A percentile compares a stretch with the other conserved stretches of the same genome.
These are phyloP conservation scores for Daldinia concentrica DNA, from an alignment of 495 filamentous ascomycete genomes.

Conservation along the genomic window DNA sequence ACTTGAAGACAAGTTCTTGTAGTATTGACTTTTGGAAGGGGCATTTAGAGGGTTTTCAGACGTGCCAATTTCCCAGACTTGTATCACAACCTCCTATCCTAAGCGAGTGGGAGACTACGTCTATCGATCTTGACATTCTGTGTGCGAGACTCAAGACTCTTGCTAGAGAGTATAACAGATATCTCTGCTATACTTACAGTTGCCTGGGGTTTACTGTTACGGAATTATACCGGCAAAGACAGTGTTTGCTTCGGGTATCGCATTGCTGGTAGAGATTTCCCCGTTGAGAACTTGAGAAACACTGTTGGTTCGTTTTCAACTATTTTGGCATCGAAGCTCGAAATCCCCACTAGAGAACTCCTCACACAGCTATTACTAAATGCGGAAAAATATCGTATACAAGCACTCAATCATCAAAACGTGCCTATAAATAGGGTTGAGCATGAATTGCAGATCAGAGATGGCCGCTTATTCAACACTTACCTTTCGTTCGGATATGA, in stretches of 20 bases:
- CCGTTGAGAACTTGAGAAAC: conserved; percentile 47
- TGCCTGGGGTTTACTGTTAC: conserved; percentile 57
- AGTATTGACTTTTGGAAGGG: conserved; percentile 57
- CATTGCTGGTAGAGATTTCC: conserved; percentile 53
- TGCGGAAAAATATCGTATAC: conserved; percentile 48
- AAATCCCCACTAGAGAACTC: conserved; percentile 44
- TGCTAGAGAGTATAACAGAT: conserved; percentile 42
- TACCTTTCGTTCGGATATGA: conserved; percentile 58
- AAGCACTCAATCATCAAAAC: conserved; percentile 53
- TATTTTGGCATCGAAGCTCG: conserved; percentile 49
- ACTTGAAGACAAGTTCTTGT: conserved; percentile 47
- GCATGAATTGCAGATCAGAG: conserved; percentile 55
- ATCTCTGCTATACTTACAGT: conserved; percentile 53
- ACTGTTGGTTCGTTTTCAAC: conserved; percentile 58
- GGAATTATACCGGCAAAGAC: conserved; percentile 53
- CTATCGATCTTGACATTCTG: conserved; percentile 51
- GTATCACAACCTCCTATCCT: conserved; percentile 31
- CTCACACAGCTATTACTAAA: conserved; percentile 47
- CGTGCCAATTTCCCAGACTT: conserved; percentile 54
- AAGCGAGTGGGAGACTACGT: conserved; percentile 46
- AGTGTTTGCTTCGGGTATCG: conserved; percentile 57
- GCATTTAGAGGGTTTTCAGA: conserved; percentile 46
- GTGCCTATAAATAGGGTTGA: conserved; percentile 55
- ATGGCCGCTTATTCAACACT: conserved; percentile 56
- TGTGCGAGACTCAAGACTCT: conserved; percentile 50